A percentile compares a stretch with the other conserved stretches of the same genome.
Evolutionary conservation across 1,139 yeast species (phyloP).

Genomic region (Yamadazyma atlantica): DNA sequence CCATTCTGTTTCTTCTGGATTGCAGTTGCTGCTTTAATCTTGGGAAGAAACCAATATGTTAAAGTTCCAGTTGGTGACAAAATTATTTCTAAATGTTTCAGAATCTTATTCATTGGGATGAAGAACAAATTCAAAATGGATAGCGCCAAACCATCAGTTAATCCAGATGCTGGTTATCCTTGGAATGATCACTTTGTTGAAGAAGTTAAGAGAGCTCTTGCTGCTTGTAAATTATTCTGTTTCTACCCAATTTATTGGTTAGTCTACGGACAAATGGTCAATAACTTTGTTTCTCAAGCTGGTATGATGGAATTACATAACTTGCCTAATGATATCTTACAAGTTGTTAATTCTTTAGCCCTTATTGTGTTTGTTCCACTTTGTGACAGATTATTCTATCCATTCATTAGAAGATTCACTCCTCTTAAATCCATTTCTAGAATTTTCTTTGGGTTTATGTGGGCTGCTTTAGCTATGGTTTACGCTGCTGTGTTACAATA

Average conservation of each 20-base stretch:
- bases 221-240: conserved; percentile 63
- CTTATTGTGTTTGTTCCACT: conserved; percentile 64
- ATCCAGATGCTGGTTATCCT: conserved; percentile 43
- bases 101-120: conserved; percentile 44
- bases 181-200: conserved; percentile 66
- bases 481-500: conserved; percentile 83
- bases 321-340: conserved; percentile 66
- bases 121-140: conserved; percentile 52
- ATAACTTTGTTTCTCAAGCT: conserved; percentile 65
- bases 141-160: conserved; percentile 54
- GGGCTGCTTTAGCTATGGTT: conserved; percentile 69
- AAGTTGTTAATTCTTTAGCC: conserved; percentile 60
- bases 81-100: conserved; percentile 57
- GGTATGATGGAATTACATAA: conserved; percentile 64
- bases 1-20: conserved; percentile 69
- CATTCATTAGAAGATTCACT: conserved; percentile 54
- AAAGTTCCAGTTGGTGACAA: conserved; percentile 65
- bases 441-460: conserved; percentile 72
- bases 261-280: conserved; percentile 65
- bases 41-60: conserved; percentile 59
- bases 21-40: conserved; percentile 53
- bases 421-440: conserved; percentile 70
- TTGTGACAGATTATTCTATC: conserved; percentile 53
- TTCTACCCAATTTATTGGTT: conserved; percentile 69
- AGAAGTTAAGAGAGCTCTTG: conserved; percentile 56